Evolutionary conservation across 148 eudicot species (phyloP).

Genomic region (Pharnaceum exiguum): DNA sequence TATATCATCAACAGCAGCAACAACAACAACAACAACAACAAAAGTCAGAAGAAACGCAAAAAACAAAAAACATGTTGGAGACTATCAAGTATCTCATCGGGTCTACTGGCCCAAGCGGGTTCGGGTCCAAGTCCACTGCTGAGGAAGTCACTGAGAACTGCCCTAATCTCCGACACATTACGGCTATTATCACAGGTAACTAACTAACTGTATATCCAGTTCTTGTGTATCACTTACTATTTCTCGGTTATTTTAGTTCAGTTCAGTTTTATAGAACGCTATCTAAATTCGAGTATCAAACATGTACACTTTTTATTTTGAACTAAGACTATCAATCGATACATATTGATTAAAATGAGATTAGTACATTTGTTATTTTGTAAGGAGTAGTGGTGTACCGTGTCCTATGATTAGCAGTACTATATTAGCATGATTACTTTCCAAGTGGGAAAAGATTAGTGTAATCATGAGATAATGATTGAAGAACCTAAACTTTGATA

Average conservation of each 20-base stretch:
- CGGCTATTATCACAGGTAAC: constrained; percentile 91
- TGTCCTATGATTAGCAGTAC: constrained; percentile 4
- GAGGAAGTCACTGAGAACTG: constrained; percentile 59
- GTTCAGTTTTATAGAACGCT: too few relatives aligned
- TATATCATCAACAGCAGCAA: too few relatives aligned
- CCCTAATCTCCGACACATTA: constrained; percentile 41
- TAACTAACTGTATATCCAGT: background rate
- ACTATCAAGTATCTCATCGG: constrained; percentile 69
- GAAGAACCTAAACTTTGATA: background rate
- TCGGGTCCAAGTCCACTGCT: constrained; percentile 84
- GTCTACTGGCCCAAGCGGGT: constrained; percentile 72
- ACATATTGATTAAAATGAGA: background rate
- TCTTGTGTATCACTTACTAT: too few relatives aligned
- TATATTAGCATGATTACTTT: background rate
- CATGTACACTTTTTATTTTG: too few relatives aligned
- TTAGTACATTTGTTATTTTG: background rate
- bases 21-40: too few relatives aligned
- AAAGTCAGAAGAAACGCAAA: background rate
- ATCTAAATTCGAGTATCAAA: too few relatives aligned
- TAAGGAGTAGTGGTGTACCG: background rate
- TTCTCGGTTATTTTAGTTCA: too few relatives aligned
- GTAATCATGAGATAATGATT: constrained; percentile 9
- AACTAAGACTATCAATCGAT: too few relatives aligned
- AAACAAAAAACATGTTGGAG: constrained; percentile 43
- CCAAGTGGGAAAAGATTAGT: background rate